Evolutionary conservation across 1,284 basidiomycete genomes (phyloP).

Genomic region (Cryptococcus maquisensis): DNA sequence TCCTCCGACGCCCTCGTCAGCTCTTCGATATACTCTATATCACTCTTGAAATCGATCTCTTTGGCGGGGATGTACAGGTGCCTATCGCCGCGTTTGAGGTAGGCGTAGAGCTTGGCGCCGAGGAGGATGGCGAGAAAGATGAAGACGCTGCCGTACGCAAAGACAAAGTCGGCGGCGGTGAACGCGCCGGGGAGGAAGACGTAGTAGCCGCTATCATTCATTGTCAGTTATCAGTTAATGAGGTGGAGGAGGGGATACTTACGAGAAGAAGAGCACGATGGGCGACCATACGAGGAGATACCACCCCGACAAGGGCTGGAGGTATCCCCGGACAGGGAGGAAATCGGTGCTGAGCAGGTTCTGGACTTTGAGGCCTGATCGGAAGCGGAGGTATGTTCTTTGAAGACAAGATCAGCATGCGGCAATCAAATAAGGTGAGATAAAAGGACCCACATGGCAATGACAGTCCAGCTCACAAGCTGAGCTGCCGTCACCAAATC

Average conservation of each 20-base stretch:
- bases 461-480: constrained; percentile 27
- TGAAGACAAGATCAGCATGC: not conserved
- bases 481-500: constrained; percentile 26
- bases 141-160: constrained; percentile 34
- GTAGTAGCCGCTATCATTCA: constrained; percentile 16
- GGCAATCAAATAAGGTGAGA: not conserved
- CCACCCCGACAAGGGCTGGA: constrained; percentile 28
- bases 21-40: constrained; percentile 22
- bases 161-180: constrained; percentile 22
- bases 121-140: constrained; percentile 33
- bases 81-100: constrained; percentile 15
- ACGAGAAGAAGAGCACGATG: constrained; percentile 27
- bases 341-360: constrained; percentile 20
- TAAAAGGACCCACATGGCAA: constrained; percentile 17
- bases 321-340: constrained; percentile 14
- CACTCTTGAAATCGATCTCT: constrained; percentile 23
- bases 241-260: not conserved
- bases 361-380: constrained; percentile 28
- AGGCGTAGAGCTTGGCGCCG: constrained; percentile 25
- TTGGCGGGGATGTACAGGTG: constrained; percentile 7
- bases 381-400: constrained; percentile 32
- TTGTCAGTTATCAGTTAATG: not conserved
- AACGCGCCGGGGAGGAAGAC: constrained; percentile 27
- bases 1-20: constrained; percentile 20
- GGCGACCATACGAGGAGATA: constrained; percentile 25